Base-by-base conservation (phyloP, 2,329 filamentous ascomycete species). In the Aspergillus ibericus region DNA sequence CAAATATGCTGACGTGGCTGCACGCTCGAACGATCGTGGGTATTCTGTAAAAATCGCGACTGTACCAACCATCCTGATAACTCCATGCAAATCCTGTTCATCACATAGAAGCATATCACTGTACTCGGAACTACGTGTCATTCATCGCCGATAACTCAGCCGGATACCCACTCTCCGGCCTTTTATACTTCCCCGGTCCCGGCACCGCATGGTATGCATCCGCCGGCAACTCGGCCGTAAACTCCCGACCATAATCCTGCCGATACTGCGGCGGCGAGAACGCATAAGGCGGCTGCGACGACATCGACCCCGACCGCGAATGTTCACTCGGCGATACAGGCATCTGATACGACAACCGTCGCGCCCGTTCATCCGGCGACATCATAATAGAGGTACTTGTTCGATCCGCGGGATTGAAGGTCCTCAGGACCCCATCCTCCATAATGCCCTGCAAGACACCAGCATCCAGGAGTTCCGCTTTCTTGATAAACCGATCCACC, bases 401-500 rank as follows among this genome's bases (percentile, higher is more conserved):
- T 12, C 48, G 20, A 34, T 59, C 56, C 2, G 51, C 50, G 10
- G 56, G 56, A 15, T 59, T 59, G 34, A 27, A 59, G 1, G 56
- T 59, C 27, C 44, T 51, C 3, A 59, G 35, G 20, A 32, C 54
- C 5, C 56, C 56, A 22, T 59, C 56, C 27, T 59, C 50, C 13
- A 46, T 27, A 3, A 46, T 22, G 6, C n/a, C 38, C 46, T 51
- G 44, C 16, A 59, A 35, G 4, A 59, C 61, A 8, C 68, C 69
- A 0, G 63, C 60, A 56, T 71, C 68, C 10, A 76, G 66, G 5
- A 77, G 59, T 59, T 81, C 76, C 0, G 83, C 80, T 60, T 83
- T 84, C 58, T 79, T 77, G 25, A 84, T 74, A 7, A 91, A 75
- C n/a, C 82, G 77, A 3, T 88, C 85, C 2, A 93, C 89, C 4